phyloP scores from a whole-genome alignment of 805 yeast species.

The Ogataea pignaliae region DNA sequence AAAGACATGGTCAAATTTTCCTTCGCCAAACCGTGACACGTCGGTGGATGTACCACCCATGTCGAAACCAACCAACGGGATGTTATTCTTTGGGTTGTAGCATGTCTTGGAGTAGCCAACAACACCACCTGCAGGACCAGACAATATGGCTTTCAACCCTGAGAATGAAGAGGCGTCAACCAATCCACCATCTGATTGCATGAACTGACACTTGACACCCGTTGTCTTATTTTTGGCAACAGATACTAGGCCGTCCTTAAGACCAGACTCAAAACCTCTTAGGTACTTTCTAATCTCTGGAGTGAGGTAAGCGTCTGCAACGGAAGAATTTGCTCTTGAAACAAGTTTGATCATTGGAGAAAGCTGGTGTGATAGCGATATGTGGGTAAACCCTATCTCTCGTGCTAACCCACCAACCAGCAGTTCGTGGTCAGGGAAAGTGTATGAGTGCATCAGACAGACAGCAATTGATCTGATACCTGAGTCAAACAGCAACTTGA shows the following conservation, averaged over 20 bases:
- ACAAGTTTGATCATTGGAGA: conserved; percentile 79
- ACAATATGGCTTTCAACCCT: conserved; percentile 81
- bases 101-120: conserved; percentile 90
- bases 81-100: conserved; percentile 45
- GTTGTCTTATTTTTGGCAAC: conserved; percentile 26
- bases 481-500: conserved; percentile 42
- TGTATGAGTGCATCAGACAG: conserved; percentile 68
- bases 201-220: conserved; percentile 66
- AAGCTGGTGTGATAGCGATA: conserved; percentile 63
- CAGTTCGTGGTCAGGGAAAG: conserved; percentile 65
- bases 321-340: conserved; percentile 70
- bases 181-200: conserved; percentile 97
- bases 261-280: conserved; percentile 56
- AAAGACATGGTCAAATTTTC: conserved; percentile 70
- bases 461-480: conserved; percentile 72
- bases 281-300: conserved; percentile 71
- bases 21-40: conserved; percentile 65
- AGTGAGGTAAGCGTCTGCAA: conserved; percentile 79
- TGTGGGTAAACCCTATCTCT: conserved; percentile 61
- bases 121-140: conserved; percentile 98
- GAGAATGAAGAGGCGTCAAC: conserved; percentile 81
- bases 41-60: conserved; percentile 94
- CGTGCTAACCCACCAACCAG: conserved; percentile 55
- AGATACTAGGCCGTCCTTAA: conserved; percentile 45
- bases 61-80: conserved; percentile 76